Conservation (phyloP, 2,329 filamentous ascomycete species). For the Podosphaera xanthii region DNA sequence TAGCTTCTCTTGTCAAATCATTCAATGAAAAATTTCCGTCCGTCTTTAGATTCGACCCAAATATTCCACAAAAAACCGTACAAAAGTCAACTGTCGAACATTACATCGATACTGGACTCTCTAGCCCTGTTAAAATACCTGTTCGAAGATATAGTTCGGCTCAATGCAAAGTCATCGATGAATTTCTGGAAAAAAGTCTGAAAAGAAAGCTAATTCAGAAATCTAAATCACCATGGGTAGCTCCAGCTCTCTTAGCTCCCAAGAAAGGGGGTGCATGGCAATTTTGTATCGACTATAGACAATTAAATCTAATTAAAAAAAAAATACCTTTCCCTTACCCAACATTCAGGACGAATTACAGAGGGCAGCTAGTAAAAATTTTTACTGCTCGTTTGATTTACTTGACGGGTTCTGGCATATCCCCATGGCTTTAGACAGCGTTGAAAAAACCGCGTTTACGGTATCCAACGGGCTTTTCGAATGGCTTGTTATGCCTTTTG, state of each 20-base stretch:
- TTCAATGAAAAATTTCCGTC: neutral
- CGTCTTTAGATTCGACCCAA: neutral
- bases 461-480: neutral
- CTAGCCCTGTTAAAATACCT: neutral
- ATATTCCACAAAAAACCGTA: neutral
- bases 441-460: neutral
- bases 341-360: neutral
- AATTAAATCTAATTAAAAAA: neutral
- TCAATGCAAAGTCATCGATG: neutral
- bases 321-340: neutral
- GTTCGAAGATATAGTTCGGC: neutral
- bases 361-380: neutral
- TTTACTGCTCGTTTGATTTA: neutral
- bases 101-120: neutral
- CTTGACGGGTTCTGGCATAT: neutral
- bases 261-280: neutral
- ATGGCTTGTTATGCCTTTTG: conserved; percentile 1
- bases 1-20: neutral
- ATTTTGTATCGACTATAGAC: neutral
- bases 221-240: neutral
- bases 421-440: neutral
- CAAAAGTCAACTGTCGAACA: neutral
- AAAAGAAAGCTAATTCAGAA: neutral
- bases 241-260: neutral
- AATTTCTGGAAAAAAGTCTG: neutral